These are phyloP conservation scores for Dendrobium chrysotoxum DNA, from an alignment of 106 monocot species.

Conservation along the genomic window DNA sequence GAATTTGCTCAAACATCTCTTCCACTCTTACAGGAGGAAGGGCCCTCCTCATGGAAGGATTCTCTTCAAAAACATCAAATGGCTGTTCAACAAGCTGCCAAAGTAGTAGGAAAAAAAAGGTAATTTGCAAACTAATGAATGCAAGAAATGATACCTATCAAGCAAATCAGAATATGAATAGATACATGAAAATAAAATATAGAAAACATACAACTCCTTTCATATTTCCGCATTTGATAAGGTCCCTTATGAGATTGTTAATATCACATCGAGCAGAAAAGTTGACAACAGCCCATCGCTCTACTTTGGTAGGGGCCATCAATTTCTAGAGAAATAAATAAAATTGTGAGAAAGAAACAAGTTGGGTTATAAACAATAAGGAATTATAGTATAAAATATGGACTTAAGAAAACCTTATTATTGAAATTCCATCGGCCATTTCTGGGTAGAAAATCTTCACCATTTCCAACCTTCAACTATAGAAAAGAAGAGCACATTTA, in stretches of 20 bases:
- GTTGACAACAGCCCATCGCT: conserved; percentile 73
- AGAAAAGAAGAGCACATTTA: not conserved
- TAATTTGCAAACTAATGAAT: not conserved
- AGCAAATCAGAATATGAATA: not conserved
- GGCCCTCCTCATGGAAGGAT: conserved; percentile 33
- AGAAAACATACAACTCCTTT: conserved; percentile 73
- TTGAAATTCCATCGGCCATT: conserved; percentile 98
- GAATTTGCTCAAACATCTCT: conserved; percentile 62
- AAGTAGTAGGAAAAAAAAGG: not conserved
- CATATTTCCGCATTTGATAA: conserved; percentile 68
- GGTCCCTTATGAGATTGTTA: conserved; percentile 38
- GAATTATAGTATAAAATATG: not conserved
- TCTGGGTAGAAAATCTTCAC: conserved; percentile 62
- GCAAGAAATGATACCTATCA: not conserved
- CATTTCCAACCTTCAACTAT: conserved; percentile 83
- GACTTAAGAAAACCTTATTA: conserved; percentile 48
- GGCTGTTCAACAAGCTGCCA: conserved; percentile 59
- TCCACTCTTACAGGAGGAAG: conserved; percentile 63
- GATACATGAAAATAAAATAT: not conserved
- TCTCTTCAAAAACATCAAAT: conserved; percentile 63
- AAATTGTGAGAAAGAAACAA: not conserved
- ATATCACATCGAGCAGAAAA: conserved; percentile 84
- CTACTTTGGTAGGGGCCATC: conserved; percentile 26
- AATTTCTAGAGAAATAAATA: conserved; percentile 49
- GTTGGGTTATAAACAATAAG: not conserved